A percentile compares a stretch with the other conserved stretches of the same genome.
These are phyloP conservation scores for Aureobasidium musti DNA, from an alignment of 2,329 filamentous ascomycete species.

Conservation along the genomic window DNA sequence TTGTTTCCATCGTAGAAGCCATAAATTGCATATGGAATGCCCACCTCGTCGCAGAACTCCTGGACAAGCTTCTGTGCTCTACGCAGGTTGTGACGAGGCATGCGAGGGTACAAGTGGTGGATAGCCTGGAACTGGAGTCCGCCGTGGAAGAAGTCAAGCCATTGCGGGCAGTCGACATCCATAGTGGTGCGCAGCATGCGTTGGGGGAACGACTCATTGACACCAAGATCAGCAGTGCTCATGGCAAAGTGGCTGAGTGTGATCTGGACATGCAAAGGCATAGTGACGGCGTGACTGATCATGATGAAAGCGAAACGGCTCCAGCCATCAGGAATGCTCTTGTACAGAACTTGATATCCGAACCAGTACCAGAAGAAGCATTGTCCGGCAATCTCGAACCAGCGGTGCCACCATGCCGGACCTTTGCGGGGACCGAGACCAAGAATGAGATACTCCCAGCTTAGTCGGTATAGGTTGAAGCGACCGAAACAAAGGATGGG, in stretches of 20 bases:
- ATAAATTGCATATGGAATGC: slow-evolving; percentile 81
- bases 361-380: slow-evolving; percentile 67
- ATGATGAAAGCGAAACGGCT: slow-evolving; percentile 66
- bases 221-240: slow-evolving; percentile 84
- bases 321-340: slow-evolving; percentile 59
- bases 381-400: slow-evolving; percentile 65
- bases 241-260: slow-evolving; percentile 88
- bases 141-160: slow-evolving; percentile 88
- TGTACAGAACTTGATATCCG: slow-evolving; percentile 65
- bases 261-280: slow-evolving; percentile 84
- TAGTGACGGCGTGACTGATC: slow-evolving; percentile 76
- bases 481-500: slow-evolving; percentile 65
- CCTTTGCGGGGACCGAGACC: slow-evolving; percentile 59
- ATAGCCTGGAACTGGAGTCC: slow-evolving; percentile 88
- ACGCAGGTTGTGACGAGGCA: slow-evolving; percentile 82
- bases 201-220: slow-evolving; percentile 83
- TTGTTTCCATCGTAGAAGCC: slow-evolving; percentile 83
- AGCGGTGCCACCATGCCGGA: slow-evolving; percentile 67
- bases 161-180: slow-evolving; percentile 84
- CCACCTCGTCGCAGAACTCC: slow-evolving; percentile 78
- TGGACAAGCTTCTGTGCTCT: slow-evolving; percentile 72
- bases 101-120: slow-evolving; percentile 80
- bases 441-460: slow-evolving; percentile 65
- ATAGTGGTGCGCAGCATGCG: slow-evolving; percentile 91
- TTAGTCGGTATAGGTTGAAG: slow-evolving; percentile 71